A percentile compares a stretch with the other conserved stretches of the same genome.
phyloP scores from a whole-genome alignment of 106 monocot genomes.

The Phalaenopsis aphrodite region DNA sequence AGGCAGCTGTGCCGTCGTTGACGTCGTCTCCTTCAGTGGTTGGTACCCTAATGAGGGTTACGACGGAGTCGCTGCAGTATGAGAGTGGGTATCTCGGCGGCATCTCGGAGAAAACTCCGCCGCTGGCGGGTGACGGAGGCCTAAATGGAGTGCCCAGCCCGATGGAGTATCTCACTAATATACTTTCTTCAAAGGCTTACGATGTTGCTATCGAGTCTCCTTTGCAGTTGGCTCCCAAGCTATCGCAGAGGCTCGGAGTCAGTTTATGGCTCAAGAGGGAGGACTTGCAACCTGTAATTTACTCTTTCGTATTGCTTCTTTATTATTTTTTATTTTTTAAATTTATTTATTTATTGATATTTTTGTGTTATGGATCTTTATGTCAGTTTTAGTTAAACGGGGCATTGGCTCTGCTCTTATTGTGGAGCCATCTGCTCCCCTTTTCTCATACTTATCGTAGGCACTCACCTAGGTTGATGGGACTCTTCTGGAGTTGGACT shows the following conservation, averaged over 20 bases:
- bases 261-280: constrained; percentile 83
- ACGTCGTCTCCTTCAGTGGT: background rate
- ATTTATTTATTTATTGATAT: background rate
- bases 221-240: constrained; percentile 65
- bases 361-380: background rate
- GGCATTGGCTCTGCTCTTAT: background rate
- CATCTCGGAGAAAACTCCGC: constrained; percentile 22
- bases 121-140: background rate
- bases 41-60: constrained; percentile 17
- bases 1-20: background rate
- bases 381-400: background rate
- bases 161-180: constrained; percentile 66
- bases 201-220: constrained; percentile 92
- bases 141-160: constrained; percentile 14
- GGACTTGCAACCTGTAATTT: constrained; percentile 78
- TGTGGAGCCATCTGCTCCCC: background rate
- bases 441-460: no score
- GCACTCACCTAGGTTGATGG: no score
- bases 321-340: background rate
- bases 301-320: background rate
- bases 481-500: no score
- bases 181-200: constrained; percentile 73
- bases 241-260: constrained; percentile 63
- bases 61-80: constrained; percentile 38
- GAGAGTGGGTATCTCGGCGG: constrained; percentile 47